phyloP scores from a whole-genome alignment of 1,284 basidiomycete genomes.

The Heterobasidion occidentale region DNA sequence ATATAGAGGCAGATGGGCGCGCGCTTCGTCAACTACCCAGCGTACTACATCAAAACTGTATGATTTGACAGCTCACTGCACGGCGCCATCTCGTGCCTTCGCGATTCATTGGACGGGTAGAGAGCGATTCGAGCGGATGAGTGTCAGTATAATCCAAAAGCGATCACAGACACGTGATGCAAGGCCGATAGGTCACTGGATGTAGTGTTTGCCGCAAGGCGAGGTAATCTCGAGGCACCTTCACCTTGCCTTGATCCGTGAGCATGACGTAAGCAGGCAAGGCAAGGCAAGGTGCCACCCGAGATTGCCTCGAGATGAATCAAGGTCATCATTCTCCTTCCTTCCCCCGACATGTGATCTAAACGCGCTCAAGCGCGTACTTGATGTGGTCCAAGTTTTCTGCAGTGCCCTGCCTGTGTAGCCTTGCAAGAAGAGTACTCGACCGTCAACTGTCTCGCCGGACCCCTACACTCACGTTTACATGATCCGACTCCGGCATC shows the following conservation, averaged over 20 bases:
- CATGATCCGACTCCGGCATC: neutral
- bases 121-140: slow-evolving; percentile 28
- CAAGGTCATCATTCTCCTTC: neutral
- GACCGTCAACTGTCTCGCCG: neutral
- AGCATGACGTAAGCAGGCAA: neutral
- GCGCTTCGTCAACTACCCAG: too few relatives aligned
- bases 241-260: neutral
- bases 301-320: neutral
- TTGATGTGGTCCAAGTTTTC: neutral
- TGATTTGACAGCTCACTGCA: slow-evolving; percentile 20
- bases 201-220: neutral
- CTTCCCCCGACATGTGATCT: neutral
- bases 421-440: neutral
- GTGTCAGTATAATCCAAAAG: slow-evolving; percentile 19
- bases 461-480: neutral
- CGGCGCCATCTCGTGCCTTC: slow-evolving; percentile 38
- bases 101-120: slow-evolving; percentile 32
- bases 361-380: neutral
- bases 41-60: too few relatives aligned
- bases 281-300: neutral
- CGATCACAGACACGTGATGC: slow-evolving; percentile 34
- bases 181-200: slow-evolving; percentile 26
- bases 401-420: neutral
- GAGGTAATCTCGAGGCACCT: neutral
- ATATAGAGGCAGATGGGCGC: too few relatives aligned